These are phyloP conservation scores for Camellia sinensis DNA, from an alignment of 148 eudicot species.

Conservation along the genomic window DNA sequence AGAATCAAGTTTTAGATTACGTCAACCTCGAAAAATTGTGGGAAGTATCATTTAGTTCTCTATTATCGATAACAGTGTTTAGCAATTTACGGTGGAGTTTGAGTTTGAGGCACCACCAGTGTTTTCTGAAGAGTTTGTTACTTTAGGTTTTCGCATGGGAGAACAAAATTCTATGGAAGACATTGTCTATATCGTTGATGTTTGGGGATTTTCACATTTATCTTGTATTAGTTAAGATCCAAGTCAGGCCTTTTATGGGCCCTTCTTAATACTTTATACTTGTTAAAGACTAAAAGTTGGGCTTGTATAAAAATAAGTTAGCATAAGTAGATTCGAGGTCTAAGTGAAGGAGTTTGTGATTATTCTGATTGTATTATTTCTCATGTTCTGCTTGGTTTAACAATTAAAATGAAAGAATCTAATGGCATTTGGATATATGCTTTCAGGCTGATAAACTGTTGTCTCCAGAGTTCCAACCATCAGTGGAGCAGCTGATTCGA, in stretches of 20 bases:
- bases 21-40: neutral
- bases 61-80: neutral
- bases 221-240: conserved; percentile 1
- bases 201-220: neutral
- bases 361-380: no score
- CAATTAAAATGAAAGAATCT: neutral
- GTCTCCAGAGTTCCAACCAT: conserved; percentile 89
- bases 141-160: neutral
- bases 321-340: neutral
- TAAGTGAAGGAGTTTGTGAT: neutral
- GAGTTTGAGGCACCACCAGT: neutral
- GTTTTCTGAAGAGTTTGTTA: neutral
- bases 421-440: neutral
- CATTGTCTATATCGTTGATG: neutral
- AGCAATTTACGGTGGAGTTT: neutral
- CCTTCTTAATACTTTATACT: neutral
- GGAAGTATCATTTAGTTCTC: neutral
- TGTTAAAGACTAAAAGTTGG: neutral
- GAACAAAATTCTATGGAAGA: neutral
- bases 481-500: conserved; percentile 66
- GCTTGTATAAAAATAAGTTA: neutral
- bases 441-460: conserved; percentile 90
- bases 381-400: neutral
- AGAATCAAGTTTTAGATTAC: neutral
- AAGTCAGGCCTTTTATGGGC: neutral